Base-by-base conservation (phyloP, 2,329 filamentous ascomycete genomes). In the Mycogone perniciosa region DNA sequence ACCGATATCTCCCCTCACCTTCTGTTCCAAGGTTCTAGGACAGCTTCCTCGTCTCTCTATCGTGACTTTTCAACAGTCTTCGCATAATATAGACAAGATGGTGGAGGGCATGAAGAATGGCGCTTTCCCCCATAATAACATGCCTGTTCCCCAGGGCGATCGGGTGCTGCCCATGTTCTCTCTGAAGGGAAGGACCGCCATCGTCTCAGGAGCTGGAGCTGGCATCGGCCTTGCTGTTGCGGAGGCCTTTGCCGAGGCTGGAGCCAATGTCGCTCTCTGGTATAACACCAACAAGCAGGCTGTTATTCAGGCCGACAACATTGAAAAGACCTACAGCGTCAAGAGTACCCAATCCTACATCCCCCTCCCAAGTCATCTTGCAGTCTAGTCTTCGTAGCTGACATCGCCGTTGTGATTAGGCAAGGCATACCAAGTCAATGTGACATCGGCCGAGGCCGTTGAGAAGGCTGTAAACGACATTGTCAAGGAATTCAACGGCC, bases 251-350 rank as follows among this genome's bases (percentile, higher is more conserved):
- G 84, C 85, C 11, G 85, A 89, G 63, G 82, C 84, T 11, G 85
- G 85, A 44, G 84, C 84, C 52, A 85, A 88, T 57, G 81, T 88
- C 26, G 84, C 82, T 30, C 80, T 88, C 46, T 87, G 82, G 81
- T 88, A 86, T 64, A 84, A 86, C 63, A 80, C 73, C 65, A 88
- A 88, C 68, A 76, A 79, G 61, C 79, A 83, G 58, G 82, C 84
- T 9, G 63, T 81, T 9, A 73, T 79, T 11, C 75, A 80, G 51
- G 84, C 85, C 0, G 74, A 75, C 31, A 79, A 81, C 29, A 83
- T 89, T 42, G 81, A 80, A 60, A 74, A 79, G 60, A 76, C 78
- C 26, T 88, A 83, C 58, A 80, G 81, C 3, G 84, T 90, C 40
- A 82, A 84, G 65, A 82, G 83, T 84, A 65, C 64, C 78, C 71